These are phyloP conservation scores for Phialophora tarda DNA, from an alignment of 2,329 filamentous ascomycete genomes.

Conservation along the genomic window DNA sequence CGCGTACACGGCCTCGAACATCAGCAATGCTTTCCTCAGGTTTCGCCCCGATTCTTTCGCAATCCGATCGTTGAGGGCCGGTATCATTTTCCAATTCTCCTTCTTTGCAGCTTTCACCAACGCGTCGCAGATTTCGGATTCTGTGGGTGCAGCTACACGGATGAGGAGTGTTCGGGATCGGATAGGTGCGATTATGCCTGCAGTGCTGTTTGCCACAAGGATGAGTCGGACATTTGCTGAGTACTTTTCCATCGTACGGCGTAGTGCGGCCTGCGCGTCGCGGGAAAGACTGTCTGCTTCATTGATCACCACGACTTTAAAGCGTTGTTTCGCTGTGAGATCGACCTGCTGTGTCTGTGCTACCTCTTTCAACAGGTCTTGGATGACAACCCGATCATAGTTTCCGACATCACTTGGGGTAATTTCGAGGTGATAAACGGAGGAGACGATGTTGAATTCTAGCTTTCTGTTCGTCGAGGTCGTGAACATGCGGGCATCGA, in stretches of 20 bases:
- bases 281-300: slow-evolving; percentile 93
- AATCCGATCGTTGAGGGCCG: slow-evolving; percentile 79
- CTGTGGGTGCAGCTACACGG: slow-evolving; percentile 84
- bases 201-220: slow-evolving; percentile 90
- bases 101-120: slow-evolving; percentile 73
- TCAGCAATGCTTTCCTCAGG: slow-evolving; percentile 83
- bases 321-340: slow-evolving; percentile 82
- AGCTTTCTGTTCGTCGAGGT: slow-evolving; percentile 90
- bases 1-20: slow-evolving; percentile 96
- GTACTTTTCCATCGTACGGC: slow-evolving; percentile 99
- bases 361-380: slow-evolving; percentile 95
- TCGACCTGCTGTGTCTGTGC: slow-evolving; percentile 99
- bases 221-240: slow-evolving; percentile 92
- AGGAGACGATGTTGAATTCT: slow-evolving; percentile 98
- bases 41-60: slow-evolving; percentile 91
- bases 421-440: slow-evolving; percentile 97
- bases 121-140: slow-evolving; percentile 81
- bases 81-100: slow-evolving; percentile 80
- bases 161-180: slow-evolving; percentile 89
- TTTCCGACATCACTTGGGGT: slow-evolving; percentile 96
- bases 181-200: slow-evolving; percentile 99
- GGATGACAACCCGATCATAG: slow-evolving; percentile 93
- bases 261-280: slow-evolving; percentile 92
- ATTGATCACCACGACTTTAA: slow-evolving; percentile 99
- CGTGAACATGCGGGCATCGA: slow-evolving; percentile 95